These are phyloP conservation scores for Silene uniflora DNA, from an alignment of 148 eudicot species.

Conservation along the genomic window DNA sequence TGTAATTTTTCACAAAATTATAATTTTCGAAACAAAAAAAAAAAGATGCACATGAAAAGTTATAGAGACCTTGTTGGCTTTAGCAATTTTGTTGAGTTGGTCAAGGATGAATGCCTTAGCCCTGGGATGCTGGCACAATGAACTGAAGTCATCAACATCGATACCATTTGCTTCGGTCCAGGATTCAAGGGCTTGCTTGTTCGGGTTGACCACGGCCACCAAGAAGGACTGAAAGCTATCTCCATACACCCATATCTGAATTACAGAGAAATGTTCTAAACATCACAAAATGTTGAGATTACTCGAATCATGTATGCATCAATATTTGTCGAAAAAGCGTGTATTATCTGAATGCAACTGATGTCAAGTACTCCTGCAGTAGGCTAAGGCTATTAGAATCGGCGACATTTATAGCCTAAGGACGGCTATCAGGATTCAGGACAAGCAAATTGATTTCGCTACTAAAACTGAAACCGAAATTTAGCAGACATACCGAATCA, in stretches of 20 bases:
- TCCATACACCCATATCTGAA: conserved; percentile 89
- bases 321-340: too few species aligned
- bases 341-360: too few species aligned
- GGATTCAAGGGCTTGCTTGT: conserved; percentile 47
- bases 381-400: too few species aligned
- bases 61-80: conserved; percentile 64
- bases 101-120: conserved; percentile 58
- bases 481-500: conserved; percentile 52
- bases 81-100: conserved; percentile 53
- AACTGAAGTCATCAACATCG: conserved; percentile 42
- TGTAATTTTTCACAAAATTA: not conserved
- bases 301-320: too few species aligned
- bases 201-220: conserved; percentile 77
- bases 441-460: too few species aligned
- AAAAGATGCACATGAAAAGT: not conserved
- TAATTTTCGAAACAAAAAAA: too few species aligned
- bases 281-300: not conserved
- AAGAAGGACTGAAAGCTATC: conserved; percentile 87
- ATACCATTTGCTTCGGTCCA: conserved; percentile 69
- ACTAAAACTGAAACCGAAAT: not conserved
- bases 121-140: conserved; percentile 54
- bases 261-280: not conserved
- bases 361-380: too few species aligned
- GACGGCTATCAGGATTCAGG: too few species aligned
- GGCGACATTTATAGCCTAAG: too few species aligned